Evolutionary conservation across 331 rosid genomes (phyloP).

Genomic region (Quercus tomentella): DNA sequence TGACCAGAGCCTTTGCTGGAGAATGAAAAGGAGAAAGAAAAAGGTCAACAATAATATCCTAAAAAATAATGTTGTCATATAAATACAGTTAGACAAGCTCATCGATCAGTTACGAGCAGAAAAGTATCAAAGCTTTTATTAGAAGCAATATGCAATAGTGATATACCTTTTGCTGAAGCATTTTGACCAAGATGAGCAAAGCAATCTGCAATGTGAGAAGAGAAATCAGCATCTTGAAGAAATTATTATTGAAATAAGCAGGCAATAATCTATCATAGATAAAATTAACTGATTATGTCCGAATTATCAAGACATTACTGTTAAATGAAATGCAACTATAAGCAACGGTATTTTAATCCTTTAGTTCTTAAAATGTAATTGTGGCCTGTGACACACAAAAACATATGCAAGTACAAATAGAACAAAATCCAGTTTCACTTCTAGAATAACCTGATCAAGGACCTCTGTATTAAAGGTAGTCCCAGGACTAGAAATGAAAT

Average conservation of each 20-base stretch:
- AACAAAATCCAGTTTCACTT: background rate
- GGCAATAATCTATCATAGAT: background rate
- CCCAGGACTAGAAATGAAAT: background rate
- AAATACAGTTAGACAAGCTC: background rate
- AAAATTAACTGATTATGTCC: background rate
- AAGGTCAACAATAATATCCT: constrained; percentile 23
- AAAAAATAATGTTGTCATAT: background rate
- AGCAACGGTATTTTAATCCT: background rate
- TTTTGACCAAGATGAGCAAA: constrained; percentile 57
- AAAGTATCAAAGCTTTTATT: constrained; percentile 11
- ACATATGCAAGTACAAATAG: background rate
- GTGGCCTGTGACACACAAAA: no score
- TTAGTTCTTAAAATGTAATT: background rate
- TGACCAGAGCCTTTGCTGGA: constrained; percentile 64
- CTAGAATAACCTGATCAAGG: background rate
- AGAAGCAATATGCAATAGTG: constrained; percentile 6
- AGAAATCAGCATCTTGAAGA: constrained; percentile 20
- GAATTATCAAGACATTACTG: background rate
- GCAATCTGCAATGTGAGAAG: constrained; percentile 59
- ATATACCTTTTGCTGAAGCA: constrained; percentile 51
- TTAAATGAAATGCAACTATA: background rate
- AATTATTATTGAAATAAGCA: background rate
- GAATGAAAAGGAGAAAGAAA: constrained; percentile 16
- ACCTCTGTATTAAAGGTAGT: background rate
- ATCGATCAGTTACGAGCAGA: constrained; percentile 1